phyloP scores from a whole-genome alignment of 1,139 yeast genomes.

The Hansenula sp. region DNA sequence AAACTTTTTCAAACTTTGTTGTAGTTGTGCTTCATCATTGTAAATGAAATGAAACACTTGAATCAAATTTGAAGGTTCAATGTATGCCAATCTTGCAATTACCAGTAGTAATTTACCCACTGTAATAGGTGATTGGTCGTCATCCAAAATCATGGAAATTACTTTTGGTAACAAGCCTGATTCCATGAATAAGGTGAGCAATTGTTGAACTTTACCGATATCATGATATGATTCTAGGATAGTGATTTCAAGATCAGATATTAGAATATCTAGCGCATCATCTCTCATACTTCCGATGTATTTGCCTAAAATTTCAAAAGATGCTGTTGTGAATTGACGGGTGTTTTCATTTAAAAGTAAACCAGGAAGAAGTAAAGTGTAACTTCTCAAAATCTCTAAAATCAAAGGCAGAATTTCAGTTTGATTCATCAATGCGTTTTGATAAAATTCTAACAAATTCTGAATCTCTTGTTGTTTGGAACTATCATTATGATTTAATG shows the following conservation, averaged over 20 bases:
- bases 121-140: conserved; percentile 42
- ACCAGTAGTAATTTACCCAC: conserved; percentile 49
- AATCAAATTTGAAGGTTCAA: conserved; percentile 42
- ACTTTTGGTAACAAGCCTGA: conserved; percentile 46
- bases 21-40: conserved; percentile 10
- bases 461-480: background rate
- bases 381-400: conserved; percentile 67
- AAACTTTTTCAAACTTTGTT: conserved; percentile 23
- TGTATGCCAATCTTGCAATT: conserved; percentile 49
- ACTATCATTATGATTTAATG: conserved; percentile 7
- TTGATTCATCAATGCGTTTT: conserved; percentile 50
- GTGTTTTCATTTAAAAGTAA: conserved; percentile 33
- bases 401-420: conserved; percentile 76
- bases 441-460: conserved; percentile 26
- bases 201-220: conserved; percentile 16
- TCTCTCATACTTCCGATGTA: conserved; percentile 65
- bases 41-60: conserved; percentile 25
- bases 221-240: conserved; percentile 10
- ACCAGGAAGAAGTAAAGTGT: conserved; percentile 53
- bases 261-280: conserved; percentile 55
- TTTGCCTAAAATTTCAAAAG: conserved; percentile 50
- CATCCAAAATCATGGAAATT: conserved; percentile 43
- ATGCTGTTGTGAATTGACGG: conserved; percentile 29
- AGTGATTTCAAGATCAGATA: conserved; percentile 57
- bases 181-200: conserved; percentile 35